These are phyloP conservation scores for Ophiostoma australiae DNA, from an alignment of 2,329 filamentous ascomycete species.

Conservation along the genomic window DNA sequence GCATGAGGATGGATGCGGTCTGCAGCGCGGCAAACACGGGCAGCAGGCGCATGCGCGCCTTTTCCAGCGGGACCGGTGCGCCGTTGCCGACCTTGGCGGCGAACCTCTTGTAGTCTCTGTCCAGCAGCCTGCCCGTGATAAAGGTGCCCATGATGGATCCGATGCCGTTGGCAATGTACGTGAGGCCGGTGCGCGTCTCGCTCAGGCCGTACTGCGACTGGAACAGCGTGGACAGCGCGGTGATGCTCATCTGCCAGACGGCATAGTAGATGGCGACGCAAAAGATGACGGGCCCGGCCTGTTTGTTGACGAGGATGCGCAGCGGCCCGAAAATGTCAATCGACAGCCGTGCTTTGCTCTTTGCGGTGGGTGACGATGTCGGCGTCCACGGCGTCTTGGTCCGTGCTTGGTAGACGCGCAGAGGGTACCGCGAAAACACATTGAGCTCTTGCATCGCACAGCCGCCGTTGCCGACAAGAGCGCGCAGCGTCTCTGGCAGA, in stretches of 20 bases:
- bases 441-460: slow-evolving; percentile 54
- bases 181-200: slow-evolving; percentile 49
- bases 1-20: slow-evolving; percentile 44
- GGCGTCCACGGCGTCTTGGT: slow-evolving; percentile 20
- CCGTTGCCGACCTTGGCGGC: slow-evolving; percentile 51
- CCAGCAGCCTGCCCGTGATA: slow-evolving; percentile 51
- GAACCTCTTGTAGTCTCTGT: slow-evolving; percentile 64
- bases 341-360: slow-evolving; percentile 29
- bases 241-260: slow-evolving; percentile 51
- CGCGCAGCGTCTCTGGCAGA: slow-evolving; percentile 55
- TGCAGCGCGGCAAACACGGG: slow-evolving; percentile 44
- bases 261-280: slow-evolving; percentile 53
- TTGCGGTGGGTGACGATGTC: slow-evolving; percentile 27
- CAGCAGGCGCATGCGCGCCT: slow-evolving; percentile 46
- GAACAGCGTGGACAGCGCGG: slow-evolving; percentile 50
- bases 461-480: slow-evolving; percentile 58
- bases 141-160: slow-evolving; percentile 47
- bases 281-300: slow-evolving; percentile 49
- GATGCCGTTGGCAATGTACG: slow-evolving; percentile 50
- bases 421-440: slow-evolving; percentile 49
- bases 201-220: slow-evolving; percentile 43
- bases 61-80: slow-evolving; percentile 42
- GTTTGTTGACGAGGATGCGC: slow-evolving; percentile 51
- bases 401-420: slow-evolving; percentile 37
- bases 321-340: slow-evolving; percentile 55